Base-by-base conservation (phyloP, 306 rosid genomes). In the Ochetophila trinervis region DNA sequence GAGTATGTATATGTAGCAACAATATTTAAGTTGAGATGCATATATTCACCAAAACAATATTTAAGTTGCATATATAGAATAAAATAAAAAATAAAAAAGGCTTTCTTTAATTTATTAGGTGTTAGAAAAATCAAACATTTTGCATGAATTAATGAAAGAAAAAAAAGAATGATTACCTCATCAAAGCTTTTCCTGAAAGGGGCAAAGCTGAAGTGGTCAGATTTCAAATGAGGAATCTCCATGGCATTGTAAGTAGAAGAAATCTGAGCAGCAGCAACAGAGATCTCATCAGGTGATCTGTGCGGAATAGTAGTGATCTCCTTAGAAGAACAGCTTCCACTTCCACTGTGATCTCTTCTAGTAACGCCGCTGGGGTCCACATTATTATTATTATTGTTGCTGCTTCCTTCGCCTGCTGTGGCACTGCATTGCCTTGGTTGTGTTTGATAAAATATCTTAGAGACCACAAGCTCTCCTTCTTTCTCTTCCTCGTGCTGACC, bases 381-480 rank as follows among this genome's bases (percentile, higher is more conserved):
- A 18, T 79, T n/a, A n/a, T n/a, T n/a, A n/a, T n/a, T n/a, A n/a
- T n/a, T n/a, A n/a, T n/a, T n/a, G n/a, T n/a, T 83, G 30, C 84
- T 80, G 60, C 74, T 86, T 34, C 58, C 86, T 55, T 85, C 90
- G 7, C 78, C 80, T 3, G 70, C 79, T 17, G 62, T 67, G 19
- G 73, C 85, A 78, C 82, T 90, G 68, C 99, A 90, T 50, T 93
- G 99, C 54, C 99, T 84, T 0, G 99, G 99, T 47, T 93, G 99
- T 0, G 99, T 93, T 72, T 93, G 97, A 70, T 87, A 93, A 80
- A 93, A 93, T 42, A 93, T 88, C 77, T 93, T 93, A 0, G 99
- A 93, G 3, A 93, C 99, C 13, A 93, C 99, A 7, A 93, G 88
- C 72, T 93, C 97, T 0, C 99, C 99, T 77, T 93, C 97, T 63